Conservation (phyloP, 2,329 filamentous ascomycete genomes). For the Paracoccidioides lutzii region DNA sequence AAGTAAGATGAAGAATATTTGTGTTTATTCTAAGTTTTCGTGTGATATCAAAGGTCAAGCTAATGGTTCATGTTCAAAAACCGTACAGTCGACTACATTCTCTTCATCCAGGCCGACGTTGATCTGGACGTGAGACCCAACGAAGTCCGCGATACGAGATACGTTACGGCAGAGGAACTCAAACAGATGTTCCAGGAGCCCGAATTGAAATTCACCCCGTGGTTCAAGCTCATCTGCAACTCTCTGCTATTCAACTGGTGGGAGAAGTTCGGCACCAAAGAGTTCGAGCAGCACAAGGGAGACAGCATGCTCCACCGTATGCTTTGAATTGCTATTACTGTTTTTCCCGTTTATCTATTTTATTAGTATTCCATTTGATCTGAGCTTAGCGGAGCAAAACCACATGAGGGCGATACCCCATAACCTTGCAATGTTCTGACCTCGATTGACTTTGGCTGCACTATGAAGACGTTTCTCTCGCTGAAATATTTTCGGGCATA, state of each 20-base stretch:
- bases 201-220: constrained; percentile 77
- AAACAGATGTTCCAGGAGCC: constrained; percentile 76
- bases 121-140: constrained; percentile 74
- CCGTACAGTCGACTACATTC: constrained; percentile 78
- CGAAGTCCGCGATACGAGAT: constrained; percentile 74
- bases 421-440: too few relatives aligned
- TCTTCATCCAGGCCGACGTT: constrained; percentile 93
- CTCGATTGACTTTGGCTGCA: too few relatives aligned
- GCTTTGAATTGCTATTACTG: constrained; percentile 22
- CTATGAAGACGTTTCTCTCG: too few relatives aligned
- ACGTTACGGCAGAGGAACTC: constrained; percentile 69
- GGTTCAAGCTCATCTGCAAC: constrained; percentile 98
- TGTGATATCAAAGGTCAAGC: not conserved
- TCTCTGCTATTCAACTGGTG: constrained; percentile 98
- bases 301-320: constrained; percentile 83
- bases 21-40: not conserved
- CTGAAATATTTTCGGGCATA: too few relatives aligned
- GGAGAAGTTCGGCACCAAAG: constrained; percentile 61
- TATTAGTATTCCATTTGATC: not conserved
- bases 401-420: not conserved
- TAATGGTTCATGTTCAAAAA: not conserved
- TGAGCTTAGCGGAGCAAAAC: not conserved
- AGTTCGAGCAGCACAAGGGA: constrained; percentile 71
- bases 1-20: constrained; percentile 46
- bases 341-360: not conserved